Conservation (phyloP, 2,329 filamentous ascomycete genomes). For the Trichoderma sp. region DNA sequence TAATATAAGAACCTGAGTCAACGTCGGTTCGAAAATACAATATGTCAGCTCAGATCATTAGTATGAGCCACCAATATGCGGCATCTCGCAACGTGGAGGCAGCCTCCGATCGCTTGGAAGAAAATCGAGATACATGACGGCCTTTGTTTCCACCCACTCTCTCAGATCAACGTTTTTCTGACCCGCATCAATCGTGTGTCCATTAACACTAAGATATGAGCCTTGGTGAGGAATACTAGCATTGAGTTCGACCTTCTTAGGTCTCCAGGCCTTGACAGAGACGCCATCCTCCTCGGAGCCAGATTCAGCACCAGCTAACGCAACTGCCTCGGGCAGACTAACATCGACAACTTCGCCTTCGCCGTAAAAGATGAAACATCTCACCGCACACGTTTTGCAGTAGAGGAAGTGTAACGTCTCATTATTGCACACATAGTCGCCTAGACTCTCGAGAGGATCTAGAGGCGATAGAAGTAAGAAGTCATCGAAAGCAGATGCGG, state of each 20-base stretch:
- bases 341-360: conserved; percentile 32
- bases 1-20: background rate
- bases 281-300: conserved; percentile 20
- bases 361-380: conserved; percentile 42
- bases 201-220: conserved; percentile 41
- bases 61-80: conserved; percentile 25
- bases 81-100: conserved; percentile 17
- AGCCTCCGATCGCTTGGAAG: conserved; percentile 19
- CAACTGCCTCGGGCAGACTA: conserved; percentile 24
- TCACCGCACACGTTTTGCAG: conserved; percentile 45
- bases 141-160: conserved; percentile 37
- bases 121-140: conserved; percentile 30
- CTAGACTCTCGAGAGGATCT: conserved; percentile 37
- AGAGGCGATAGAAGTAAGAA: conserved; percentile 47
- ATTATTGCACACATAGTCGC: conserved; percentile 39
- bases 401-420: conserved; percentile 43
- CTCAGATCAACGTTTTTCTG: conserved; percentile 40
- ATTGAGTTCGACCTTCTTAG: conserved; percentile 26
- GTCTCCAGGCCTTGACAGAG: conserved; percentile 33
- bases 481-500: conserved; percentile 37
- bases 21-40: background rate
- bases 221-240: conserved; percentile 16
- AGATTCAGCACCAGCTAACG: background rate
- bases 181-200: conserved; percentile 35
- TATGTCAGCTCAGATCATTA: background rate